Evolutionary conservation across 331 rosid genomes (phyloP).

Genomic region (Ulmus americana): DNA sequence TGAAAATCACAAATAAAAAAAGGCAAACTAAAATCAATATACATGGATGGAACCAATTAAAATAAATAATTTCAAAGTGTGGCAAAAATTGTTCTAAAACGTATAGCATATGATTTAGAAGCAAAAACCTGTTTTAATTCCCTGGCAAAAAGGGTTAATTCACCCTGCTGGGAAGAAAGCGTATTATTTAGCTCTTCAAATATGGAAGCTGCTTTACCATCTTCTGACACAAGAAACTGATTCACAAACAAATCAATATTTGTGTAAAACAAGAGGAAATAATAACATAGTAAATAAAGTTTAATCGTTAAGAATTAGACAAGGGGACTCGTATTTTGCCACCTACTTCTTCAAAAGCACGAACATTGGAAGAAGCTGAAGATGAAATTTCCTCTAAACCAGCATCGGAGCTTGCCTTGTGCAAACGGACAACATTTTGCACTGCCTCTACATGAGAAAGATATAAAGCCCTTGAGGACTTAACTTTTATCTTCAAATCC

Average conservation of each 20-base stretch:
- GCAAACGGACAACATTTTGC: conserved; percentile 85
- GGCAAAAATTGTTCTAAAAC: background rate
- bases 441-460: conserved; percentile 70
- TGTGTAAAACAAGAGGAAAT: background rate
- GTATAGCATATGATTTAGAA: conserved; percentile 6
- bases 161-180: conserved; percentile 69
- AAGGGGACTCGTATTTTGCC: conserved; percentile 6
- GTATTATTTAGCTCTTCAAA: conserved; percentile 58
- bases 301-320: background rate
- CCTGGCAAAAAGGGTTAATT: conserved; percentile 55
- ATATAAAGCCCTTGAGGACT: conserved; percentile 52
- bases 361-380: conserved; percentile 47
- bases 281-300: background rate
- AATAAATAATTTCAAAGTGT: background rate
- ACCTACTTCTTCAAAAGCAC: conserved; percentile 68
- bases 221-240: conserved; percentile 70
- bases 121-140: conserved; percentile 62
- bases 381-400: conserved; percentile 62
- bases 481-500: conserved; percentile 59
- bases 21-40: background rate
- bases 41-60: no score
- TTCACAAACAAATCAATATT: conserved; percentile 14
- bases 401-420: conserved; percentile 71
- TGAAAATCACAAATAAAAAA: conserved; percentile 13
- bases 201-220: conserved; percentile 43